Conservation (phyloP, 371 early-diverging fungal species). For the Rhizopus microsporus region DNA sequence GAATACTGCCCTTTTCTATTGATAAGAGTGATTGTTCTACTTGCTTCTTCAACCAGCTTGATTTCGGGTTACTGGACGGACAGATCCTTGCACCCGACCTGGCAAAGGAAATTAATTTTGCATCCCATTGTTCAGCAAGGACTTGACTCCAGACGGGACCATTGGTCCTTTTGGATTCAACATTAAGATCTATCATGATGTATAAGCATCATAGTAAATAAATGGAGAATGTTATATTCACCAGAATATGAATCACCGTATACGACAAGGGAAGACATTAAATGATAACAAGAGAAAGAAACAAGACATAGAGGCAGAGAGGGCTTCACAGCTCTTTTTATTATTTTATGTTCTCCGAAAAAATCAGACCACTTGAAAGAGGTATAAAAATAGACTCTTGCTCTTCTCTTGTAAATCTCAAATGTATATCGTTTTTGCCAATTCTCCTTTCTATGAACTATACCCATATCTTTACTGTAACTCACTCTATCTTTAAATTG, state of each 20-base stretch:
- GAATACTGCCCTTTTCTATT: conserved; percentile 18
- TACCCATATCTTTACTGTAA: no score
- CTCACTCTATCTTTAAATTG: no score
- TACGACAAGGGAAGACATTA: conserved; percentile 13
- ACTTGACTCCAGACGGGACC: conserved; percentile 47
- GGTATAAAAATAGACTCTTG: background rate
- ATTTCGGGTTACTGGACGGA: conserved; percentile 7
- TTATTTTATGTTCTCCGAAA: background rate
- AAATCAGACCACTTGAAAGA: conserved; percentile 1
- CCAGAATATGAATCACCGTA: conserved; percentile 41
- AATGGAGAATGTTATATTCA: background rate
- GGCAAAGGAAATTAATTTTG: conserved; percentile 32
- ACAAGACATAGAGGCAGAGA: background rate
- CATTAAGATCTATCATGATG: conserved; percentile 11
- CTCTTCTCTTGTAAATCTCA: background rate
- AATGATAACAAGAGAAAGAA: background rate
- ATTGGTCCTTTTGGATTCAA: conserved; percentile 29
- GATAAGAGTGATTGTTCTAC: conserved; percentile 1
- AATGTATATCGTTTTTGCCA: no score
- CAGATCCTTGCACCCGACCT: conserved; percentile 31
- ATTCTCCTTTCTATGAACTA: no score
- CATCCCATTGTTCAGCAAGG: conserved; percentile 32
- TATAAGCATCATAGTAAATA: background rate
- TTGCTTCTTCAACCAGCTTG: conserved; percentile 22
- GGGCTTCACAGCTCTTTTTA: background rate